Evolutionary conservation across 176 grass and related monocot species (phyloP).

Genomic region (Coix lacrymajobi): DNA sequence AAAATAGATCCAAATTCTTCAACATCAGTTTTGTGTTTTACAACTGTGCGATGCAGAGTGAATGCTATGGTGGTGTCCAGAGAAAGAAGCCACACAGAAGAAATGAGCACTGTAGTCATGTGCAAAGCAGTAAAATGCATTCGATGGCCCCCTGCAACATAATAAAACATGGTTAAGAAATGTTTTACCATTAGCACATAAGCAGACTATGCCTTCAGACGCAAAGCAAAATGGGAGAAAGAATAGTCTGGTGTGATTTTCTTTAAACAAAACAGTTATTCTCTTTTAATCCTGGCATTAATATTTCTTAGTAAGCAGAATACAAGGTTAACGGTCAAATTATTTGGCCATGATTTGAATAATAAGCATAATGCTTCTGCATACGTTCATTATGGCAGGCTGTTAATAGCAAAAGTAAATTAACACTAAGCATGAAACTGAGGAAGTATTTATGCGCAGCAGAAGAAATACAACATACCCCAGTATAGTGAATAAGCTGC

Average conservation of each 20-base stretch:
- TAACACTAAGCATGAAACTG: background rate
- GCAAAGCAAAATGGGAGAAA: background rate
- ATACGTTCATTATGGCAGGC: background rate
- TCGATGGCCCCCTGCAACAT: conserved; percentile 66
- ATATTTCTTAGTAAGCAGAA: background rate
- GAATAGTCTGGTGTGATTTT: background rate
- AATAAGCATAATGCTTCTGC: background rate
- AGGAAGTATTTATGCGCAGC: background rate
- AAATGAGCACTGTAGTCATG: conserved; percentile 94
- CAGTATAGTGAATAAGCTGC: conserved; percentile 88
- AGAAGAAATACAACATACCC: conserved; percentile 51
- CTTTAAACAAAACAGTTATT: background rate
- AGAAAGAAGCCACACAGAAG: conserved; percentile 91
- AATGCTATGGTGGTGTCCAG: conserved; percentile 93
- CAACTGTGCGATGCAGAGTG: conserved; percentile 91
- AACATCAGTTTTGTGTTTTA: conserved; percentile 93
- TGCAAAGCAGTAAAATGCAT: conserved; percentile 87
- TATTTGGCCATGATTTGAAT: background rate
- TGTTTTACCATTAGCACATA: background rate
- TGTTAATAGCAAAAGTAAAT: background rate
- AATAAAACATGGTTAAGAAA: background rate
- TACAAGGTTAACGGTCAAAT: background rate
- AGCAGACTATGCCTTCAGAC: background rate
- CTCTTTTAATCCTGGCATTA: background rate
- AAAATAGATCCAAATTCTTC: conserved; percentile 91